phyloP scores from a whole-genome alignment of 2,329 filamentous ascomycete species.

The Pseudogymnoascus sp. region DNA sequence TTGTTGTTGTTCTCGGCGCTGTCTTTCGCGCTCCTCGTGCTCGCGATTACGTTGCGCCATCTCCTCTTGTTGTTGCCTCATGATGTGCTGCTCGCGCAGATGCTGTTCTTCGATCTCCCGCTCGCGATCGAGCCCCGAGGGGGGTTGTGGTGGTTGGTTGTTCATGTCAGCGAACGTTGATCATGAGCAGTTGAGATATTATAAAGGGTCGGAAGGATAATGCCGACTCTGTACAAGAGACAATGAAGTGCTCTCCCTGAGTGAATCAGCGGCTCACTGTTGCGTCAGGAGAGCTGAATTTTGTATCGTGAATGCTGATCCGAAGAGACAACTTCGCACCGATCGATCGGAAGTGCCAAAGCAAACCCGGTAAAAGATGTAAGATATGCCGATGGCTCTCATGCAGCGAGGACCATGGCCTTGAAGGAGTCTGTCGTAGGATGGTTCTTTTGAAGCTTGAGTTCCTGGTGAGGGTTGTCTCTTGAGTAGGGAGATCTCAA shows the following conservation, averaged over 20 bases:
- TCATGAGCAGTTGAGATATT: neutral
- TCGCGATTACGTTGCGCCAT: conserved; percentile 42
- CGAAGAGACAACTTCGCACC: neutral
- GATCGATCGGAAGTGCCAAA: neutral
- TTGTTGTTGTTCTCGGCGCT: conserved; percentile 55
- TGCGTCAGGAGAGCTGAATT: conserved; percentile 7
- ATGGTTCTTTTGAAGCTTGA: conserved; percentile 9
- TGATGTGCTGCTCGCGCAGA: conserved; percentile 44
- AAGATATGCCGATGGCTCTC: conserved; percentile 1
- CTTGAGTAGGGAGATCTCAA: conserved; percentile 10
- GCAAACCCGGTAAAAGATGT: conserved; percentile 3
- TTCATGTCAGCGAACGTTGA: conserved; percentile 21
- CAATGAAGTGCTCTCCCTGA: neutral
- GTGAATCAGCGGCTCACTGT: conserved; percentile 5
- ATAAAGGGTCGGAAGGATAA: neutral
- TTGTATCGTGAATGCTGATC: conserved; percentile 4
- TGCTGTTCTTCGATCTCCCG: conserved; percentile 46
- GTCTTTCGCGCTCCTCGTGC: conserved; percentile 53
- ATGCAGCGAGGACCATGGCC: conserved; percentile 6
- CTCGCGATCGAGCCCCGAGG: conserved; percentile 28
- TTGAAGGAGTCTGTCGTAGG: neutral
- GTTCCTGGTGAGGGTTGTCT: conserved; percentile 6
- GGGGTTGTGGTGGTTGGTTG: conserved; percentile 24
- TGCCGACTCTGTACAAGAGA: neutral
- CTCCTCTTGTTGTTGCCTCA: conserved; percentile 43